phyloP scores from a whole-genome alignment of 805 yeast species.

The Candida rishiriensis region DNA sequence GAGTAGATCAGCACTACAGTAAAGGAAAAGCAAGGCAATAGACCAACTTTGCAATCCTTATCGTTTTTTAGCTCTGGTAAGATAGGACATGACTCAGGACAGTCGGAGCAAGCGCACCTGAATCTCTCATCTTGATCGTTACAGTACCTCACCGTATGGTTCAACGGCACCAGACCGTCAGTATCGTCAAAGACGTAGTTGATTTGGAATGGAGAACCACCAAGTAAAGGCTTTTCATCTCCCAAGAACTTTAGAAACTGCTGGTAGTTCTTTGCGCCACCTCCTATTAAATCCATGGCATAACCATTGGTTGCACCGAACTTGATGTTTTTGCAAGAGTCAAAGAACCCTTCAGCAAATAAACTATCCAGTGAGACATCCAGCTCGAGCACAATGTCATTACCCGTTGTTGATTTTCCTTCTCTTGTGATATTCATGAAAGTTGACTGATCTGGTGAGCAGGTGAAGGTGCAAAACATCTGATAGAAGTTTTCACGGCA shows the following conservation, averaged over 20 bases:
- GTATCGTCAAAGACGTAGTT: constrained; percentile 51
- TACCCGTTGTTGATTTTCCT: constrained; percentile 42
- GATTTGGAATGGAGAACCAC: constrained; percentile 95
- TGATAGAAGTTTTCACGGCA: constrained; percentile 81
- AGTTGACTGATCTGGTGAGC: constrained; percentile 76
- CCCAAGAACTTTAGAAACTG: constrained; percentile 85
- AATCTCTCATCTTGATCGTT: constrained; percentile 51
- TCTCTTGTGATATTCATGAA: constrained; percentile 66
- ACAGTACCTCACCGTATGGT: constrained; percentile 39
- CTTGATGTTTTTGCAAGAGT: constrained; percentile 85
- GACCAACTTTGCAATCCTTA: constrained; percentile 52
- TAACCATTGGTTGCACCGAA: constrained; percentile 92
- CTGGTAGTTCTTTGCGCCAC: constrained; percentile 79
- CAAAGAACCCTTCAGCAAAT: constrained; percentile 63
- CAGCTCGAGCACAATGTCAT: constrained; percentile 65
- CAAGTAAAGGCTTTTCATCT: constrained; percentile 87
- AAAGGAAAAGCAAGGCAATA: constrained; percentile 71
- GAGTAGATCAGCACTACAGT: constrained; percentile 50
- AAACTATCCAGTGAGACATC: constrained; percentile 53
- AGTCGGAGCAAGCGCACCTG: constrained; percentile 88
- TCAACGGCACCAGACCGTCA: constrained; percentile 26
- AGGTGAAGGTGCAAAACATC: constrained; percentile 82
- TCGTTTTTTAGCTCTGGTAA: constrained; percentile 43
- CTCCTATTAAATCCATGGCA: constrained; percentile 96
- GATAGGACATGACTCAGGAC: constrained; percentile 73